Evolutionary conservation across 108 stramenopile species (phyloP).

Genomic region (Cyclotella kingstonii): DNA sequence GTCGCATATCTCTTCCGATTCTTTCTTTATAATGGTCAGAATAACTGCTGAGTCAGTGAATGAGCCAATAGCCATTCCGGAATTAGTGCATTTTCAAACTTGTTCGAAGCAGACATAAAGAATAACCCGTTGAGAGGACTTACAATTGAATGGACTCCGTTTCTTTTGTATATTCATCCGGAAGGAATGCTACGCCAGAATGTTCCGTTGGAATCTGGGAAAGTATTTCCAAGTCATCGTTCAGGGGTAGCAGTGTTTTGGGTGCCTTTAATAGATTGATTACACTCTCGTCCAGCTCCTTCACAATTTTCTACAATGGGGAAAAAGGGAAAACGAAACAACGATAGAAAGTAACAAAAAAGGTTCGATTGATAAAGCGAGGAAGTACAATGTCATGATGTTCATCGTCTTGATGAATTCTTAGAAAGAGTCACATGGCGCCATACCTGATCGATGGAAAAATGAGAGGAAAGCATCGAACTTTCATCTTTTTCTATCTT

Average conservation of each 20-base stretch:
- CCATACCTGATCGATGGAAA: conserved; percentile 39
- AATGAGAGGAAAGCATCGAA: background rate
- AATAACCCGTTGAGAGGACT: conserved; percentile 1
- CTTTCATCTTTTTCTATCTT: background rate
- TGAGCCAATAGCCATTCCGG: background rate
- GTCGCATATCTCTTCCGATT: conserved; percentile 67
- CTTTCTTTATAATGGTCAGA: conserved; percentile 63
- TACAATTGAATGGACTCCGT: too few relatives aligned
- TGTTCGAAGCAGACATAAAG: background rate
- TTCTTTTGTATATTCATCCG: background rate
- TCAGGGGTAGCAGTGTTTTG: conserved; percentile 13
- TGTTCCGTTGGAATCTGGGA: background rate
- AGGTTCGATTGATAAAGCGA: background rate
- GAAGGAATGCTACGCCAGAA: background rate
- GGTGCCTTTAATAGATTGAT: background rate
- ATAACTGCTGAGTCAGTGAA: conserved; percentile 27
- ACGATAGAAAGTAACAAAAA: background rate
- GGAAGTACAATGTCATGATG: background rate
- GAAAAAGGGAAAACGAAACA: background rate
- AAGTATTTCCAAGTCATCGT: conserved; percentile 20
- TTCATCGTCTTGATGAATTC: background rate
- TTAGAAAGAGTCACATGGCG: background rate
- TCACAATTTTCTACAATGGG: conserved; percentile 22
- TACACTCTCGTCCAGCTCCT: conserved; percentile 40
- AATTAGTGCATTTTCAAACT: background rate